Evolutionary conservation across 208 protist genomes (phyloP), one percentile per base, ranked within the genome.

Genomic region (Acanthamoeba lenticulata): DNA sequence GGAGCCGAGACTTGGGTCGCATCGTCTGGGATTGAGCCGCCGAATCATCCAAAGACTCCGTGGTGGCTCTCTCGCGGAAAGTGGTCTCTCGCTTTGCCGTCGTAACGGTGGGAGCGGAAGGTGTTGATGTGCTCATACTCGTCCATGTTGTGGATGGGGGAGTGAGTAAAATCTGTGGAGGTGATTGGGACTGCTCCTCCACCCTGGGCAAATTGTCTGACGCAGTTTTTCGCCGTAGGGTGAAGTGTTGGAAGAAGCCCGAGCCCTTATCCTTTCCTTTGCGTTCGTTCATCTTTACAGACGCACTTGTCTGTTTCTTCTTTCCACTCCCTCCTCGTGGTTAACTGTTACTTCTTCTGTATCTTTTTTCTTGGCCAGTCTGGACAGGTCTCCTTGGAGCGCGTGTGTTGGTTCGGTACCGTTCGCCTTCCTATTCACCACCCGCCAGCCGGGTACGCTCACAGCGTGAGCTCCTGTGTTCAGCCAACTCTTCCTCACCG

Each of bases 241-340:
- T 44, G 36, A 77, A 77, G 67, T 77, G 67, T 17, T 77, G 67
- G 38, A 77, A 77, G 67, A 77, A 77, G 67, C 67, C 67, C 32
- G 29, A 29, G 32, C 62, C 7, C 21, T 21, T 72, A 17, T 27
- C 27, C 34, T 44, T 15, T 21, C 32, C 32, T 17, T 77, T 77
- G 34, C 36, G 32, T 21, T 15, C 34, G 9, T 7, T 17, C 34
- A 42, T 77, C 67, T 77, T 72, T 19, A 24, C 49, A 24, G 49
- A 19, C 19, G 49, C 49, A 19, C 24, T 9, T 38, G 15, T 38
- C 5, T 17, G n/a, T 67, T 29, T 67, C 0, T 32, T 36, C 19
- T 29, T 36, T 13, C 55, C 9, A 15, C 21, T 62, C 55, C 15
- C 19, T 27, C 21, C 0, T 62, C 55, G n/a, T n/a, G n/a, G n/a